A percentile compares a stretch with the other conserved stretches of the same genome.
These are phyloP conservation scores for Globisporangium barbulae DNA, from an alignment of 352 stramenopile species.

Conservation along the genomic window DNA sequence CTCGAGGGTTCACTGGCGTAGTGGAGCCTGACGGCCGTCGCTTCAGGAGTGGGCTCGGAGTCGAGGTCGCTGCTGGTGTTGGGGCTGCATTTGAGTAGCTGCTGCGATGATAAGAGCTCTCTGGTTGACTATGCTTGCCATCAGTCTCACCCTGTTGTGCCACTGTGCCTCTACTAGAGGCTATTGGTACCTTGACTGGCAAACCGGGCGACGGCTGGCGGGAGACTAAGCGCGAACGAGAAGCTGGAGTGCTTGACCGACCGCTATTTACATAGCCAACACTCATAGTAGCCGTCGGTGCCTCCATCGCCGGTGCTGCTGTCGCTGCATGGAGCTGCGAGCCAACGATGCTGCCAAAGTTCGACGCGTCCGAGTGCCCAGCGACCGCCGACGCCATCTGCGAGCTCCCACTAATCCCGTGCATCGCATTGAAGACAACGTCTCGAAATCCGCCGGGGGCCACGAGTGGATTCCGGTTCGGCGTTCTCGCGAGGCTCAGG, in stretches of 20 bases:
- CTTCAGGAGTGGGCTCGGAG: background rate
- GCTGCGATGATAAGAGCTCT: background rate
- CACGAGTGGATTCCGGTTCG: background rate
- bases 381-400: background rate
- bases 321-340: conserved; percentile 3
- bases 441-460: conserved; percentile 1
- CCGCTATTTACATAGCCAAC: too few species aligned
- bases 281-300: background rate
- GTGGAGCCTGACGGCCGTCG: background rate
- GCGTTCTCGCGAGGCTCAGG: conserved; percentile 7
- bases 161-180: background rate
- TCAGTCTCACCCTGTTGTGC: background rate
- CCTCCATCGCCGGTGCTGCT: background rate
- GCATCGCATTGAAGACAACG: conserved; percentile 16
- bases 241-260: background rate
- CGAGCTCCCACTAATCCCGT: background rate
- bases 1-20: background rate
- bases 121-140: background rate
- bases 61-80: background rate
- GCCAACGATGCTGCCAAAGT: conserved; percentile 6
- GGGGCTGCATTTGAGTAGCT: background rate
- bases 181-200: background rate
- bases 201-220: background rate
- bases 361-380: background rate
- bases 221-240: background rate